Evolutionary conservation across 495 filamentous ascomycete genomes (phyloP), one percentile per base, ranked within the genome.

Genomic region (Penicillium parvum): DNA sequence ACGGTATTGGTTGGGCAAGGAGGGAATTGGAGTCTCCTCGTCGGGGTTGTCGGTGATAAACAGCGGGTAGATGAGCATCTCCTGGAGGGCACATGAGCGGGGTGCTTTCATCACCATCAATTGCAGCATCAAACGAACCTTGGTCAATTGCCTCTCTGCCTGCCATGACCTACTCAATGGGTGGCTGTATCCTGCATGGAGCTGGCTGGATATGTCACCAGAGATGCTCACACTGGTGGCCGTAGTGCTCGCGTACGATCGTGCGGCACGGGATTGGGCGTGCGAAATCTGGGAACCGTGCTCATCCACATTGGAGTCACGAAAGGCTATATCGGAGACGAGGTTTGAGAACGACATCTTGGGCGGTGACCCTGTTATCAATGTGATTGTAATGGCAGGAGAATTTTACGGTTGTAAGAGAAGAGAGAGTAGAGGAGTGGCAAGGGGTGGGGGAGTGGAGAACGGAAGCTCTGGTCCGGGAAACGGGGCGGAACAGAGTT

Each of bases 51-150:
- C 92, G 44, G 92, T 92, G 50, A 98, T 84, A 71, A 98, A 98
- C 30, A 98, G 77, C 2, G 92, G 92, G 64, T 94, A 96, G 38
- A 98, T 95, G 52, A 98, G 79, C 91, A 97, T 97, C 22, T 90
- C 90, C 91, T 51, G 40, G 32, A 19, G 6, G 15, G 12, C 12
- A 41, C 11, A 5, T 8, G 32, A 27, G 12, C 12, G 15, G 12
- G 2, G 17, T 11, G 20, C 19, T 27, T 4, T n/a, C n/a, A 15
- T 7, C 12, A 10, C 11, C 18, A 16, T 3, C 7, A 8, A 32
- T 18, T 6, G 17, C 17, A 32, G 12, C n/a, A 20, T 9, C 23
- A 10, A 38, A 48, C 72, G 37, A 46, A 90, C 90, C 81, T 98
- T 98, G 14, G 94, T 97, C 57, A 98, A 77, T 75, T 97, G 90